Percentiles rank a stretch among this genome's conserved stretches.
phyloP scores from a whole-genome alignment of 2,329 filamentous ascomycete genomes.

The Colletotrichum echinochloae region DNA sequence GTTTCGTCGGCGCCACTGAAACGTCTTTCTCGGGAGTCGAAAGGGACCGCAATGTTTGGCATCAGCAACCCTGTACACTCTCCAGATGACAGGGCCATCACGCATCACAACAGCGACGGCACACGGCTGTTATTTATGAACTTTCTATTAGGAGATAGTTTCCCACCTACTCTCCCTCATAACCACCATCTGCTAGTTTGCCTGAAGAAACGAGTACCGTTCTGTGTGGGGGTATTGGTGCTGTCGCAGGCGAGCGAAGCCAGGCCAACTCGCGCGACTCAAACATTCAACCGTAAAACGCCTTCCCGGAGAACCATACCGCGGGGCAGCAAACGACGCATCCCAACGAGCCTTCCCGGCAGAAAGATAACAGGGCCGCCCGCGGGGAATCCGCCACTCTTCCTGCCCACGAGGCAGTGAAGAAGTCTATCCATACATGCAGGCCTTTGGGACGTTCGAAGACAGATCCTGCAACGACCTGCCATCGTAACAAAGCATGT shows the following conservation, averaged over 20 bases:
- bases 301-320: slow-evolving; percentile 48
- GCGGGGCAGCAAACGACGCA: slow-evolving; percentile 39
- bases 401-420: slow-evolving; percentile 50
- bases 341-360: slow-evolving; percentile 33
- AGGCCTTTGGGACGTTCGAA: slow-evolving; percentile 14
- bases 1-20: not conserved
- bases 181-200: slow-evolving; percentile 44
- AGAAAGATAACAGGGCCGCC: slow-evolving; percentile 44
- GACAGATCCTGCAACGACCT: slow-evolving; percentile 25
- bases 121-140: slow-evolving; percentile 12
- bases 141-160: slow-evolving; percentile 39
- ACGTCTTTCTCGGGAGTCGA: not conserved
- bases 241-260: slow-evolving; percentile 42
- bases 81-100: not conserved
- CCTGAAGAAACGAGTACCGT: slow-evolving; percentile 51
- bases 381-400: slow-evolving; percentile 55
- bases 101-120: not conserved
- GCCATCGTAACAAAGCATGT: slow-evolving; percentile 33
- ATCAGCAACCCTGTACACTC: not conserved
- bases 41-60: not conserved
- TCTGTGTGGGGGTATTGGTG: slow-evolving; percentile 54
- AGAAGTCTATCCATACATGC: slow-evolving; percentile 40
- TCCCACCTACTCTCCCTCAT: slow-evolving; percentile 31
- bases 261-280: slow-evolving; percentile 52
- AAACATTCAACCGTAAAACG: slow-evolving; percentile 55